Evolutionary conservation across 108 stramenopile genomes (phyloP).

Genomic region (Skeletonema potamos): DNA sequence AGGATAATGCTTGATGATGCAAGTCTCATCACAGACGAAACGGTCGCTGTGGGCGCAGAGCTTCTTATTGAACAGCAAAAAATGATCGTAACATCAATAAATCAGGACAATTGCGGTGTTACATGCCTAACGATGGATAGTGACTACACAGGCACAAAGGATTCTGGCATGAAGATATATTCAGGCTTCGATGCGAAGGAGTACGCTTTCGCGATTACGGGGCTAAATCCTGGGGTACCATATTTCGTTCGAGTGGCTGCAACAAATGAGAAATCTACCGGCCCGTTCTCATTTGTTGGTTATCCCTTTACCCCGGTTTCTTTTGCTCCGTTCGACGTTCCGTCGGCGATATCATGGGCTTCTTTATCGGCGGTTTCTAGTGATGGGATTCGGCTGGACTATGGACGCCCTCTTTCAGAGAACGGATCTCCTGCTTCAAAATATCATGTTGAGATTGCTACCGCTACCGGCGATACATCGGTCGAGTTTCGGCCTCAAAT

Average conservation of each 20-base stretch:
- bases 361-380: conserved; percentile 18
- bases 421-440: conserved; percentile 47
- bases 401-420: conserved; percentile 54
- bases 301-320: conserved; percentile 43
- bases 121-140: conserved; percentile 34
- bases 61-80: conserved; percentile 24
- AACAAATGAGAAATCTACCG: conserved; percentile 35
- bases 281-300: conserved; percentile 40
- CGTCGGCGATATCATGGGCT: conserved; percentile 31
- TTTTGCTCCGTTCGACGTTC: conserved; percentile 35
- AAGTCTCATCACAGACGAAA: conserved; percentile 19
- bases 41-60: conserved; percentile 16
- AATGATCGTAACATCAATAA: conserved; percentile 27
- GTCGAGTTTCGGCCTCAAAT: conserved; percentile 42
- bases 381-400: conserved; percentile 41
- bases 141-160: conserved; percentile 23
- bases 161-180: conserved; percentile 41
- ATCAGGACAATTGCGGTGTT: conserved; percentile 29
- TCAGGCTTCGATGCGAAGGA: conserved; percentile 5
- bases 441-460: conserved; percentile 50
- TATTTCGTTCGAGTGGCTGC: conserved; percentile 63
- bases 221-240: conserved; percentile 43
- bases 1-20: conserved; percentile 32
- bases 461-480: conserved; percentile 26
- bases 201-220: conserved; percentile 21